These are phyloP conservation scores for Blastocystis sp. DNA, from an alignment of 352 stramenopile species.

Conservation along the genomic window DNA sequence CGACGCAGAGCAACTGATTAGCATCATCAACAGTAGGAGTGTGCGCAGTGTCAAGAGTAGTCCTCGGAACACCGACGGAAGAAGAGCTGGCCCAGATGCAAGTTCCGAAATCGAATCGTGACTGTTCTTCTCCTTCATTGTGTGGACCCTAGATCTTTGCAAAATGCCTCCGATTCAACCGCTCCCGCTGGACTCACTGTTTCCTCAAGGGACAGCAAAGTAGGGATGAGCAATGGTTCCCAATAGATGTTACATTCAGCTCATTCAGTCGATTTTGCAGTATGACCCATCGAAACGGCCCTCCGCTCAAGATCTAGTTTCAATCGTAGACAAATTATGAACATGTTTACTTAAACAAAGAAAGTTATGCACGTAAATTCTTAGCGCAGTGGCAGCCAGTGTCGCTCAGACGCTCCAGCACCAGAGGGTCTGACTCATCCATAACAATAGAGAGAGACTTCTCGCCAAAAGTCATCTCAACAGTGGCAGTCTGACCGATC, in stretches of 20 bases:
- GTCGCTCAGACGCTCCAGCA: not conserved
- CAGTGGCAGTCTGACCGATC: not conserved
- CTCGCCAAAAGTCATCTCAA: conserved; percentile 11
- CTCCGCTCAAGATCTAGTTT: not conserved
- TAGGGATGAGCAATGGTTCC: not conserved
- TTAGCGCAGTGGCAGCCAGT: not conserved
- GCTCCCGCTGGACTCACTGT: not conserved
- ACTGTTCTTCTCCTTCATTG: not conserved
- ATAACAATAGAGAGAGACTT: not conserved
- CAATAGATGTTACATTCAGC: not conserved
- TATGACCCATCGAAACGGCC: conserved; percentile 49
- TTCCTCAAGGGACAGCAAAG: not conserved
- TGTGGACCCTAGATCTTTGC: not conserved
- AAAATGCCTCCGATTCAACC: not conserved
- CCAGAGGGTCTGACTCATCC: not conserved
- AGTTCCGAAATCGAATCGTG: not conserved
- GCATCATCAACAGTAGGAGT: conserved; percentile 25
- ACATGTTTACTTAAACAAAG: not conserved
- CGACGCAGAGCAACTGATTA: conserved; percentile 33
- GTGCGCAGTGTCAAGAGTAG: not conserved
- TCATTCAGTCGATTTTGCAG: not conserved
- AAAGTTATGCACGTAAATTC: not conserved
- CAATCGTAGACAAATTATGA: not conserved
- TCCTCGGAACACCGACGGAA: conserved; percentile 7
- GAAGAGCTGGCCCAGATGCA: conserved; percentile 53